A percentile compares a stretch with the other conserved stretches of the same genome.
These are phyloP conservation scores for Fusarium mundagurra DNA, from an alignment of 2,329 filamentous ascomycete species.

Conservation along the genomic window DNA sequence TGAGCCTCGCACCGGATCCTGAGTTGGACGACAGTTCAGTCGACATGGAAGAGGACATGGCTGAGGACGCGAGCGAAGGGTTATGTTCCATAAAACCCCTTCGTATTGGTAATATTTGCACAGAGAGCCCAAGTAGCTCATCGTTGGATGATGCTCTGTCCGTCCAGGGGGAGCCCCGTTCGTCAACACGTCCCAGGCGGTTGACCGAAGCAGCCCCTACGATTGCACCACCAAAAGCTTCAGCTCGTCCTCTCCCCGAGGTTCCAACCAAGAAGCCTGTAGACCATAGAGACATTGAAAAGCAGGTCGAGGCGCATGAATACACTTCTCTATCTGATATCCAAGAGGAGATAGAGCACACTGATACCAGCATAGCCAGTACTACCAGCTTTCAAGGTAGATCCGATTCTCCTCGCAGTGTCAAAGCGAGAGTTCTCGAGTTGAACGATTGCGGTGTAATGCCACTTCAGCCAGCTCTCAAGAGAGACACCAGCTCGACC, in stretches of 20 bases:
- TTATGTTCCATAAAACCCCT: background rate
- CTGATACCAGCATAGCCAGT: constrained; percentile 14
- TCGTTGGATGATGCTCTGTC: background rate
- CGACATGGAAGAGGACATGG: background rate
- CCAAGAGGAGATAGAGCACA: constrained; percentile 32
- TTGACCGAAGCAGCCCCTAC: background rate
- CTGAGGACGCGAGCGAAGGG: background rate
- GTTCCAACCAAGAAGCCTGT: constrained; percentile 20
- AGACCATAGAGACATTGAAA: constrained; percentile 5
- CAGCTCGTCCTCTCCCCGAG: constrained; percentile 35
- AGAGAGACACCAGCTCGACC: background rate
- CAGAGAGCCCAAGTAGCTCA: background rate
- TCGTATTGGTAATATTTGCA: background rate
- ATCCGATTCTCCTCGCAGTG: constrained; percentile 6
- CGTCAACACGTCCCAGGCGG: background rate
- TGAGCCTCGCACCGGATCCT: constrained; percentile 57
- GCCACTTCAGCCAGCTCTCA: background rate
- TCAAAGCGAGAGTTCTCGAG: background rate
- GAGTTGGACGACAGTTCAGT: background rate
- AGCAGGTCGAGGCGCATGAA: constrained; percentile 4
- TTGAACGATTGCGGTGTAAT: background rate
- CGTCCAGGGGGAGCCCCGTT: background rate
- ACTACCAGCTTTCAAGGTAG: constrained; percentile 8
- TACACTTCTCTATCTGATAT: constrained; percentile 35
- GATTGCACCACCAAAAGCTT: background rate